phyloP scores from a whole-genome alignment of 2,329 filamentous ascomycete genomes.

The Cercospora berteroae region DNA sequence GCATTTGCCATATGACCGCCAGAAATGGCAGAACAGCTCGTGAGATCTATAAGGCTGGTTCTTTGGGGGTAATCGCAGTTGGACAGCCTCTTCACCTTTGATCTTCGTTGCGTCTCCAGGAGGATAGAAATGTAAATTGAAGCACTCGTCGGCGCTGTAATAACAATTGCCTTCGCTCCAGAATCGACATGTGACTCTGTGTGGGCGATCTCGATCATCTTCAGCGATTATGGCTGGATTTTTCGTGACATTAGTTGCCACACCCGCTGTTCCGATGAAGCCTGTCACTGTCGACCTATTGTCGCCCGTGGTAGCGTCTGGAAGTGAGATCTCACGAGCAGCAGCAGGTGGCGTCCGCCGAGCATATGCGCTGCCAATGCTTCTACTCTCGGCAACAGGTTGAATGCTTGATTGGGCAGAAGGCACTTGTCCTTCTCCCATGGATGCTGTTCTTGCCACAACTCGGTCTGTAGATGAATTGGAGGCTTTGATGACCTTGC shows the following conservation, averaged over 20 bases:
- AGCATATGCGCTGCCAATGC: constrained; percentile 14
- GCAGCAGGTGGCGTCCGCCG: constrained; percentile 15
- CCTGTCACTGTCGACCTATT: not conserved
- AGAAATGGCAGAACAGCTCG: not conserved
- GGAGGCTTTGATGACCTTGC: constrained; percentile 19
- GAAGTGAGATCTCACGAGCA: not conserved
- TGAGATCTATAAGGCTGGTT: not conserved
- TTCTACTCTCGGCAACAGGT: not conserved
- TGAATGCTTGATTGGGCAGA: not conserved
- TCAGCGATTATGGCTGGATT: not conserved
- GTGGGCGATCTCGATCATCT: not conserved
- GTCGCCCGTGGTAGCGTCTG: not conserved
- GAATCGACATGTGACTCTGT: constrained; percentile 8
- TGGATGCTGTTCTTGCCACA: not conserved
- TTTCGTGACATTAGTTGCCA: not conserved
- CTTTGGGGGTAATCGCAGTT: not conserved
- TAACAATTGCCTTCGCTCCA: constrained; percentile 14
- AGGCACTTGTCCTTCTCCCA: not conserved
- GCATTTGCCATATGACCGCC: not conserved
- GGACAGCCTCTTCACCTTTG: not conserved
- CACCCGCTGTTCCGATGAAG: not conserved
- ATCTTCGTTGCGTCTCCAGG: constrained; percentile 5
- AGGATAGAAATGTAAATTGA: constrained; percentile 5
- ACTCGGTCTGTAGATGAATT: not conserved
- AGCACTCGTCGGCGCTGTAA: constrained; percentile 10